Evolutionary conservation across 192 early-diverging fungal genomes (phyloP), one percentile per base, ranked within the genome.

Genomic region (Podila epicladia): DNA sequence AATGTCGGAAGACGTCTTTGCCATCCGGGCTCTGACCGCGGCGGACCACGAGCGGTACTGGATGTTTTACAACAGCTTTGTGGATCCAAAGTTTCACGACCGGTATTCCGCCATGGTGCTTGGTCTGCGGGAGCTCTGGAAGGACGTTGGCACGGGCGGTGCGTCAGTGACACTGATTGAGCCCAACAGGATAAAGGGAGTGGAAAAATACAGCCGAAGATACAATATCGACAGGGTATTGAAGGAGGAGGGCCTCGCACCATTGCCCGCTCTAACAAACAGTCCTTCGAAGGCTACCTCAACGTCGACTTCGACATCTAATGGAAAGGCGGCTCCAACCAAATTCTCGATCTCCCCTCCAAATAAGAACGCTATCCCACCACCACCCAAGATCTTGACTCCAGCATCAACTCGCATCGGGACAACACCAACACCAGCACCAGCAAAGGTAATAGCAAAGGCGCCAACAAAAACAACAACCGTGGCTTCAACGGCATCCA

Each of bases 121-220:
- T 17, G 57, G 15, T 1, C 71, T 68, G 33, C 69, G 75, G 11
- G 28, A 71, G 35, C 51, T 65, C 11, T 77, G 75, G 75, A 19
- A 41, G 13, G 13, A 71, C 33, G 58, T 62, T 6, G 75, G 75
- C 19, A 67, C 69, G 2, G 64, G 64, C 22, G 75, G 69, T 2
- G 29, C 20, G 38, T 35, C 48, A 20, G 62, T 77, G 19, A 55
- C 19, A 13, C 6, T 62, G 17, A 29, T 26, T 17, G 41, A 17
- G 41, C 41, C 41, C 33, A 41, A 62, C 19, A 58, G 50, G 3
- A 9, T 67, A 17, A 62, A 33, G 50, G 48, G 62, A 0, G 64
- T 77, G 41, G 69, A 71, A 45, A 71, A 77, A 28, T 77, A 77
- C 29, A 77, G 69, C 22, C 66, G 45, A 49, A 55, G 65, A 29